phyloP scores from a whole-genome alignment of 1,139 yeast species.

The Lodderomyces orthopsilosis region DNA sequence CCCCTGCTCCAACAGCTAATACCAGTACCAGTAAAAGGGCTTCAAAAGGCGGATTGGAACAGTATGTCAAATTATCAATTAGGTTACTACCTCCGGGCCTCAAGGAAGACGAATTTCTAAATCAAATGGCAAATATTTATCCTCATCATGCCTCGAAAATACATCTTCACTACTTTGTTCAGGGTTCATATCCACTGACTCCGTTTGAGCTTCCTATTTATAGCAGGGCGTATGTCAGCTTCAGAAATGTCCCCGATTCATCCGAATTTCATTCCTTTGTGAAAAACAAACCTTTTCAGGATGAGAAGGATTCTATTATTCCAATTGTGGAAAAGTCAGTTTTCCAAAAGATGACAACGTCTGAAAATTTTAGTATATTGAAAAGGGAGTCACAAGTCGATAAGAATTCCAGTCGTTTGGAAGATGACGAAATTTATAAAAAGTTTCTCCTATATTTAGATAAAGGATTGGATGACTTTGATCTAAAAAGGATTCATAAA shows the following conservation, averaged over 20 bases:
- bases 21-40: neutral
- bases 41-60: neutral
- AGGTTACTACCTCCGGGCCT: conserved; percentile 23
- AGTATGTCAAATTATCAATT: conserved; percentile 13
- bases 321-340: conserved; percentile 26
- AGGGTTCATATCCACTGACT: conserved; percentile 18
- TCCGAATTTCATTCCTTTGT: conserved; percentile 17
- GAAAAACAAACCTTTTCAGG: conserved; percentile 23
- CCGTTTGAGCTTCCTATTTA: conserved; percentile 27
- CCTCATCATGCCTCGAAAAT: conserved; percentile 15
- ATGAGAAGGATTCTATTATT: conserved; percentile 21
- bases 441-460: conserved; percentile 12
- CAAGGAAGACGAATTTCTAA: conserved; percentile 17
- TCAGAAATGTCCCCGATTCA: conserved; percentile 16
- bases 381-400: neutral
- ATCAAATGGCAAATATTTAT: conserved; percentile 17
- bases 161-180: conserved; percentile 17
- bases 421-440: conserved; percentile 14
- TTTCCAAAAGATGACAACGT: conserved; percentile 19
- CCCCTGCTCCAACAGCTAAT: neutral
- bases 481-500: conserved; percentile 14
- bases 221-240: conserved; percentile 29
- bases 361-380: neutral
- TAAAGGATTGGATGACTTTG: conserved; percentile 14
- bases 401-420: conserved; percentile 5